phyloP scores from a whole-genome alignment of 305 asterid species.

The Fraxinus baroniana region DNA sequence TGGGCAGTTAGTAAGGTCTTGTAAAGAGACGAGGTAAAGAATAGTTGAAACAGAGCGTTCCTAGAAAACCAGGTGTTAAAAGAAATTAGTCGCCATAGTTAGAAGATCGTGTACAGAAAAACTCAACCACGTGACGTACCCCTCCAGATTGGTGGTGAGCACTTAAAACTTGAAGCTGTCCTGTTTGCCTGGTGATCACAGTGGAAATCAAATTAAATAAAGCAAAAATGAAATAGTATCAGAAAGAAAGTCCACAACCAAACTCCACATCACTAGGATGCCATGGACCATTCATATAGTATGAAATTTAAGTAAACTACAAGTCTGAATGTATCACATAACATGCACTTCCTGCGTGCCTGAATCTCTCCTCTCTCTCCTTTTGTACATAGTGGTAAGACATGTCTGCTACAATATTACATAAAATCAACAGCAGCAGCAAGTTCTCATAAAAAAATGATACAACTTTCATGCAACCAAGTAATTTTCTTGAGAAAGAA shows the following conservation, averaged over 20 bases:
- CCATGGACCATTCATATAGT: not conserved
- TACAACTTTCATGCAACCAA: not conserved
- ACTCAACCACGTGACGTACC: conserved; percentile 47
- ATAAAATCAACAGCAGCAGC: not conserved
- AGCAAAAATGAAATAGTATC: conserved; percentile 5
- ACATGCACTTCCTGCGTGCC: not conserved
- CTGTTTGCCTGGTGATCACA: conserved; percentile 74
- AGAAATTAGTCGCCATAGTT: conserved; percentile 28
- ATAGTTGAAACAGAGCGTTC: conserved; percentile 98
- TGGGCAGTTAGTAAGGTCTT: conserved; percentile 97
- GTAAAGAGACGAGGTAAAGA: conserved; percentile 94
- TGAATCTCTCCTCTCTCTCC: not conserved
- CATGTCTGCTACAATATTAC: not conserved
- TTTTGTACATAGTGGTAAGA: not conserved
- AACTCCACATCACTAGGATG: not conserved
- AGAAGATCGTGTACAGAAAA: conserved; percentile 24
- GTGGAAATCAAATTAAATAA: conserved; percentile 19
- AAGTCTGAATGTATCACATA: conserved; percentile 13
- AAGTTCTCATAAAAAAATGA: not conserved
- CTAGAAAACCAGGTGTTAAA: conserved; percentile 36
- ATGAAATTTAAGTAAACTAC: not conserved
- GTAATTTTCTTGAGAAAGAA: not conserved
- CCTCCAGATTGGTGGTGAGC: conserved; percentile 99
- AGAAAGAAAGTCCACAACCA: not conserved
- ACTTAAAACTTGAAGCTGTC: conserved; percentile 93